Conservation (phyloP, 805 yeast species). For the Lipomyces starkeyi region DNA sequence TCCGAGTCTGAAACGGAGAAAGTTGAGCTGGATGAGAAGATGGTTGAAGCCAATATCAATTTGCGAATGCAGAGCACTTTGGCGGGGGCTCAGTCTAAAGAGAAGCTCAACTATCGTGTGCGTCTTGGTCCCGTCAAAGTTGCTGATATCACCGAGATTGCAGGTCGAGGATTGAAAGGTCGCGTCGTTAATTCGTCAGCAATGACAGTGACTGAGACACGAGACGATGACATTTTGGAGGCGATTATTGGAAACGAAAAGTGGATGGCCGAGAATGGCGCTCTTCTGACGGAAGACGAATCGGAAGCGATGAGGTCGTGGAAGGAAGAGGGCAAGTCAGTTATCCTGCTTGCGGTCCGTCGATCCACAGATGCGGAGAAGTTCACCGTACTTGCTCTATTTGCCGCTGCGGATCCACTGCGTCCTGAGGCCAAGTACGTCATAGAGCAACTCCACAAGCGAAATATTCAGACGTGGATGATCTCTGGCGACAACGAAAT, state of each 20-base stretch:
- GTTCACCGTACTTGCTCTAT: slow-evolving; percentile 52
- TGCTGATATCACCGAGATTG: slow-evolving; percentile 57
- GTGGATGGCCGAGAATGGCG: slow-evolving; percentile 57
- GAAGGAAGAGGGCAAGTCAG: slow-evolving; percentile 70
- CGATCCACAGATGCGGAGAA: slow-evolving; percentile 40
- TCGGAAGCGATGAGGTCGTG: slow-evolving; percentile 53
- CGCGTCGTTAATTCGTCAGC: slow-evolving; percentile 43
- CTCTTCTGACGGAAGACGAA: slow-evolving; percentile 49
- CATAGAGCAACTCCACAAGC: slow-evolving; percentile 50
- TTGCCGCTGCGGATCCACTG: slow-evolving; percentile 64
- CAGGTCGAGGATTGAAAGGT: slow-evolving; percentile 68
- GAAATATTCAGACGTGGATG: slow-evolving; percentile 69
- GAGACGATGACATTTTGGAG: slow-evolving; percentile 30
- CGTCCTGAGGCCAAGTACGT: slow-evolving; percentile 62
- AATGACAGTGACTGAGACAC: background rate
- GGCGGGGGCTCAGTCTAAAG: background rate
- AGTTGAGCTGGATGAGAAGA: background rate
- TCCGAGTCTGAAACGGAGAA: slow-evolving; percentile 4
- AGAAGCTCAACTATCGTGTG: slow-evolving; percentile 15
- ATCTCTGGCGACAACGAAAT: slow-evolving; percentile 73
- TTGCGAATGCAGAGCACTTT: slow-evolving; percentile 4
- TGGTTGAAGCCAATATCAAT: slow-evolving; percentile 4
- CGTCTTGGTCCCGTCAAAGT: slow-evolving; percentile 44
- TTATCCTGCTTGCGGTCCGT: slow-evolving; percentile 58
- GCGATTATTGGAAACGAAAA: slow-evolving; percentile 63